Conservation (phyloP, 495 filamentous ascomycete species). For the Penicillium diatomitis region DNA sequence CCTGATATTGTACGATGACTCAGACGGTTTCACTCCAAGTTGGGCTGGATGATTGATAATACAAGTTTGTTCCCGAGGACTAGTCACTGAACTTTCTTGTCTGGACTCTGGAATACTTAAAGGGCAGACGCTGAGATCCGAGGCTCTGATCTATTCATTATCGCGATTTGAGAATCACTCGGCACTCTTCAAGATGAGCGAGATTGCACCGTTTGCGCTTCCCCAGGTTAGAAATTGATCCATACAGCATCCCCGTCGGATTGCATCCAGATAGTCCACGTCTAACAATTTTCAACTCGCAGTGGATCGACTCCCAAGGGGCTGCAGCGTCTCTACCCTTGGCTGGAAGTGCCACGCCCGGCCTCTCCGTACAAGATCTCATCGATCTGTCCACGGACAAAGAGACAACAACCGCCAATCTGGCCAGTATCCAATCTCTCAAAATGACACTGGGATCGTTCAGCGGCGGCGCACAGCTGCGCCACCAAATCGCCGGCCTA, state of each 20-base stretch:
- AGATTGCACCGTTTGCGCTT: constrained; percentile 1
- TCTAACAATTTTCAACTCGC: not conserved
- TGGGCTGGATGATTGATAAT: too few species aligned
- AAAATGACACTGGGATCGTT: not conserved
- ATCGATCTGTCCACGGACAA: constrained; percentile 6
- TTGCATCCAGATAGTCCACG: not conserved
- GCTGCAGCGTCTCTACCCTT: not conserved
- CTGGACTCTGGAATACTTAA: too few species aligned
- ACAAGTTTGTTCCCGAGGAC: too few species aligned
- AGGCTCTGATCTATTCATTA: too few species aligned
- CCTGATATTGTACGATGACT: too few species aligned
- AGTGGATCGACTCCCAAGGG: constrained; percentile 1
- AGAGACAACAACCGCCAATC: not conserved
- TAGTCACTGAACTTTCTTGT: too few species aligned
- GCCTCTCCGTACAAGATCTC: constrained; percentile 5
- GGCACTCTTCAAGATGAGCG: not conserved
- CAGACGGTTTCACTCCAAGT: too few species aligned
- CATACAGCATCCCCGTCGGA: too few species aligned
- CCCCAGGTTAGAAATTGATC: not conserved
- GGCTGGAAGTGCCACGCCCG: constrained; percentile 6
- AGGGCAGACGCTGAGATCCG: too few species aligned
- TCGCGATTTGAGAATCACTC: too few species aligned
- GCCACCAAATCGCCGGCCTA: constrained; percentile 3
- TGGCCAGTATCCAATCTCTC: not conserved
- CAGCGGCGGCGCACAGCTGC: constrained; percentile 4